phyloP scores from a whole-genome alignment of 2,329 filamentous ascomycete species.

The Graphilbum fragrans region DNA sequence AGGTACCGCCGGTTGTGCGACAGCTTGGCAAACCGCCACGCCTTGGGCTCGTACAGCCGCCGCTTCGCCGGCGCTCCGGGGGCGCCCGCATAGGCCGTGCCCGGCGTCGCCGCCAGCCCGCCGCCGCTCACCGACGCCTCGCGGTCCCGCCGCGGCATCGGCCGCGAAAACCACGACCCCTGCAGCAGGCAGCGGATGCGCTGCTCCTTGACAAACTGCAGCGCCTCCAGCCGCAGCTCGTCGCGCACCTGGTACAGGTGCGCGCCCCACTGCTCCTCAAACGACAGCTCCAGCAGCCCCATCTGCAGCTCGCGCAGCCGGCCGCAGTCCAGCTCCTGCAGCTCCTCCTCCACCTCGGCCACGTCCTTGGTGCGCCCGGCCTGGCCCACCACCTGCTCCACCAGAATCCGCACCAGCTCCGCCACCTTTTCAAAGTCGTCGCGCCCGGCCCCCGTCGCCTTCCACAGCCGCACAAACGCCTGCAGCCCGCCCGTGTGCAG shows the following conservation, averaged over 20 bases:
- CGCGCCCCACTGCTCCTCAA: constrained; percentile 89
- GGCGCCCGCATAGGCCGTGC: background rate
- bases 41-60: constrained; percentile 33
- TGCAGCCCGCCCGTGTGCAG: constrained; percentile 77
- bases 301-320: constrained; percentile 80
- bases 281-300: constrained; percentile 80
- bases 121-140: constrained; percentile 23
- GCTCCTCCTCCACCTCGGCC: constrained; percentile 76
- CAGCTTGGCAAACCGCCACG: constrained; percentile 75
- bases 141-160: constrained; percentile 26
- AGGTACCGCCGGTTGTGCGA: constrained; percentile 85
- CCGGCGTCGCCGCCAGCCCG: background rate
- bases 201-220: constrained; percentile 96
- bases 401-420: constrained; percentile 77
- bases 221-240: constrained; percentile 77
- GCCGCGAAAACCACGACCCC: constrained; percentile 72
- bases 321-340: constrained; percentile 70
- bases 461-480: constrained; percentile 88
- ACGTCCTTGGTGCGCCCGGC: constrained; percentile 74
- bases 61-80: constrained; percentile 13
- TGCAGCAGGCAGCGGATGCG: constrained; percentile 78
- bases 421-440: constrained; percentile 89
- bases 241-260: constrained; percentile 86
- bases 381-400: constrained; percentile 80
- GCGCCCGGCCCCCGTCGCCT: constrained; percentile 70